These are phyloP conservation scores for Meripilus lineatus DNA, from an alignment of 1,284 basidiomycete species.

Conservation along the genomic window DNA sequence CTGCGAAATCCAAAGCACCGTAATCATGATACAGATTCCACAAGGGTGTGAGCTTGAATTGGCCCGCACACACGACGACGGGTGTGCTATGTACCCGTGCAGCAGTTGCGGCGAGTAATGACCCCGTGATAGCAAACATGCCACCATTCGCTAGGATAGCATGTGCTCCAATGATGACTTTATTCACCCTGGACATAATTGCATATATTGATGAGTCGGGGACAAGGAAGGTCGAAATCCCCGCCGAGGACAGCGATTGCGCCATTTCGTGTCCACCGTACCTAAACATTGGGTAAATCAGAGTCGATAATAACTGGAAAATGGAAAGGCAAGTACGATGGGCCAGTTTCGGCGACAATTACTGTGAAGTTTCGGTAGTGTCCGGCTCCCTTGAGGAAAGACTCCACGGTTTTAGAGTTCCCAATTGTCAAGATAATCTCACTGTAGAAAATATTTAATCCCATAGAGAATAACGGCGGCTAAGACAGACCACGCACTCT, in stretches of 20 bases:
- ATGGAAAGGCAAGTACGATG: conserved; percentile 47
- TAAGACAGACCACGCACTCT: conserved; percentile 53
- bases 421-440: conserved; percentile 97
- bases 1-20: conserved; percentile 82
- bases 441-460: conserved; percentile 34
- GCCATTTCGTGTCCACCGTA: conserved; percentile 88
- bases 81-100: conserved; percentile 92
- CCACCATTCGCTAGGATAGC: conserved; percentile 95
- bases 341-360: conserved; percentile 93
- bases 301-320: background rate
- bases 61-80: conserved; percentile 90
- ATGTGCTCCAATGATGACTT: conserved; percentile 92
- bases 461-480: background rate
- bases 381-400: conserved; percentile 88
- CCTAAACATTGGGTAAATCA: conserved; percentile 31
- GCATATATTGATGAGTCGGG: conserved; percentile 95
- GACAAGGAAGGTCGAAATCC: conserved; percentile 91
- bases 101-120: conserved; percentile 80
- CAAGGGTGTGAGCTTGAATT: conserved; percentile 92
- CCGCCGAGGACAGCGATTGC: conserved; percentile 66
- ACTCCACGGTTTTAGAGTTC: conserved; percentile 91
- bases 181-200: conserved; percentile 95
- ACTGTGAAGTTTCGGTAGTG: conserved; percentile 93
- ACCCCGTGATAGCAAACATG: conserved; percentile 85
- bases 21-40: conserved; percentile 93